phyloP scores from a whole-genome alignment of 345 rosid genomes.

The Ceriops decandra region DNA sequence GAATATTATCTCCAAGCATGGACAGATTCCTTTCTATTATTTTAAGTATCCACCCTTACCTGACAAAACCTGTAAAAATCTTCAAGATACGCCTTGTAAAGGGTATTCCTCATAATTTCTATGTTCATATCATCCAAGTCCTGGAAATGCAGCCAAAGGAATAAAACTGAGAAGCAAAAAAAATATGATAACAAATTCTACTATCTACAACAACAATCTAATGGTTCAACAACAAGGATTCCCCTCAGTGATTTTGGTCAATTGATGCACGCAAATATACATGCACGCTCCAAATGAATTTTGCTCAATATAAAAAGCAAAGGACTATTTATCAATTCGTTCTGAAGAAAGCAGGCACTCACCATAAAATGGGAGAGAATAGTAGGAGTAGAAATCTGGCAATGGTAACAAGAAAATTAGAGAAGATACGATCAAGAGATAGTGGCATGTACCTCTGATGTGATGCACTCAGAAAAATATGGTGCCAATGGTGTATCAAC shows the following conservation, averaged over 20 bases:
- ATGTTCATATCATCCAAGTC: conserved; percentile 99
- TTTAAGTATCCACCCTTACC: conserved; percentile 40
- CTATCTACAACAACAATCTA: not conserved
- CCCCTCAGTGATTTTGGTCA: too few relatives aligned
- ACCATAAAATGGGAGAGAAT: too few relatives aligned
- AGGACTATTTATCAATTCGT: too few relatives aligned
- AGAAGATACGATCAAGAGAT: not conserved
- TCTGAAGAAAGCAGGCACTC: too few relatives aligned
- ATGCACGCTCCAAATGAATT: too few relatives aligned
- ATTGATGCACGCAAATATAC: too few relatives aligned
- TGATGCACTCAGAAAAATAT: conserved; percentile 92
- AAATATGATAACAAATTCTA: not conserved
- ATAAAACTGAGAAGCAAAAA: not conserved
- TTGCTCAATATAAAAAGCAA: too few relatives aligned
- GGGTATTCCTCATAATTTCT: conserved; percentile 94
- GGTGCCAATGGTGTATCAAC: conserved; percentile 99
- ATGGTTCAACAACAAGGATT: too few relatives aligned
- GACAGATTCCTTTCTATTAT: conserved; percentile 6
- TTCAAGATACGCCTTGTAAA: conserved; percentile 94
- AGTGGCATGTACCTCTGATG: conserved; percentile 67
- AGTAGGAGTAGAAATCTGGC: not conserved
- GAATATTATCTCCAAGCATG: not conserved
- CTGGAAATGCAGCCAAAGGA: conserved; percentile 28
- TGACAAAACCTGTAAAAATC: conserved; percentile 95
- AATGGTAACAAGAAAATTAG: not conserved